Percentiles rank a stretch among this genome's conserved stretches.
These are phyloP conservation scores for Selaginella moellendorffii DNA, from an alignment of 75 land plant species.

Conservation along the genomic window DNA sequence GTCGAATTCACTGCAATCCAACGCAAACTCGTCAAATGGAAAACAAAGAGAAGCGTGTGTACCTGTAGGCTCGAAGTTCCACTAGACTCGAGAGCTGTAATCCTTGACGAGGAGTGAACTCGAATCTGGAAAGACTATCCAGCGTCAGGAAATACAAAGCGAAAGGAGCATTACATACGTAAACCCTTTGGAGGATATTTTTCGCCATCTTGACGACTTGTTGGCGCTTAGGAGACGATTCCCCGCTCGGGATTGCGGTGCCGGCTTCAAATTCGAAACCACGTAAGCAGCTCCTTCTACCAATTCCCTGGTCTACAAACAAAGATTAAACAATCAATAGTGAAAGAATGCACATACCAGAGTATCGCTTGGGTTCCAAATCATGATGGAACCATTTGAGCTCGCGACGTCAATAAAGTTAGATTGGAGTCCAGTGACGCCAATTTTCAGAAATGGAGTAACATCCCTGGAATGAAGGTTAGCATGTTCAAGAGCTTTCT, in stretches of 20 bases:
- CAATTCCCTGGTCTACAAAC: not conserved
- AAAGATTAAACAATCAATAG: not conserved
- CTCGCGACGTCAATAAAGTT: slow-evolving; percentile 8
- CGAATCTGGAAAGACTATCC: slow-evolving; percentile 25
- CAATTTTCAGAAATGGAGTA: slow-evolving; percentile 47
- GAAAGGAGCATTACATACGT: not conserved
- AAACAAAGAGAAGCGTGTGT: not conserved
- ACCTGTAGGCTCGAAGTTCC: slow-evolving; percentile 50
- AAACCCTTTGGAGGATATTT: not conserved
- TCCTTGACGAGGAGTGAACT: slow-evolving; percentile 40
- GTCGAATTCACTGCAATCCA: slow-evolving; percentile 56
- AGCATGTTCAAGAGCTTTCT: slow-evolving; percentile 43
- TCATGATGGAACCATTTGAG: not conserved
- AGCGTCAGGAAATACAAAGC: too few species aligned
- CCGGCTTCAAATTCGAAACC: not conserved
- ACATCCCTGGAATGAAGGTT: slow-evolving; percentile 47
- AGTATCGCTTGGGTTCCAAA: not conserved
- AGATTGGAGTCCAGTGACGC: slow-evolving; percentile 38
- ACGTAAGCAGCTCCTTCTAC: not conserved
- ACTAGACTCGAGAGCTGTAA: slow-evolving; percentile 34
- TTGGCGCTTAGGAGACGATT: not conserved
- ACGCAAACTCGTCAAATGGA: not conserved
- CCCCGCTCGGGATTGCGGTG: not conserved
- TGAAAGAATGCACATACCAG: not conserved
- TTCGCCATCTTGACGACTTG: not conserved